Evolutionary conservation across 2,329 filamentous ascomycete genomes (phyloP), one percentile per base, ranked within the genome.

Genomic region (Zymoseptoria ardabiliae): DNA sequence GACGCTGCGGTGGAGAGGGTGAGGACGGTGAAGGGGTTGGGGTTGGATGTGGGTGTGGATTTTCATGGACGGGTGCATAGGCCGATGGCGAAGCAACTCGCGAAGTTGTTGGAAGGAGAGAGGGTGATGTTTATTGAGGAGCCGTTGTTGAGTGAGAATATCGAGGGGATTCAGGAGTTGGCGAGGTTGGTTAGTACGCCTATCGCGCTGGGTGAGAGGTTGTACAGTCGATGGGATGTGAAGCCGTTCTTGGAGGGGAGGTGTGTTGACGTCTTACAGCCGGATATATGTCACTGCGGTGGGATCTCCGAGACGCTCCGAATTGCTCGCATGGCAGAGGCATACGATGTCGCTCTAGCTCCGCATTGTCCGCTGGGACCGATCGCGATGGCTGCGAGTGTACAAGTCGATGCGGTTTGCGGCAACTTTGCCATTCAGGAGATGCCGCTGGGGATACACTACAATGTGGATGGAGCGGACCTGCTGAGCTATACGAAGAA

Each of bases 391-490:
- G 88, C 88, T 0, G 88, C 88, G 0, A 85, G 81, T 58, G 78
- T 90, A 49, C 88, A 91, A 63, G 82, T 91, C 1, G 85, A 84
- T 22, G 77, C 82, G 20, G 76, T 74, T 9, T 83, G 76, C 20
- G 80, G 79, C 20, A 91, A 87, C 71, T 90, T 88, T 69, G 82
- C 81, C 0, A 91, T 91, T 30, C 85, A 89, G 68, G 88, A 91
- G 72, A 91, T 91, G 89, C 87, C 85, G 56, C 69, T 91, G 28
- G 89, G 88, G 0, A 91, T 92, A 66, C 89, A 92, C 70, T 92
- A 91, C 69, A 92, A 92, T 65, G 73, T 74, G 3, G 85, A 82
- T 1, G 79, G 83, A 2, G 78, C 85, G 65, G 87, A 90, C 69
- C 75, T 89, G 17, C 65, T 68, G 19, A 71, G 63, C 8, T 72